Evolutionary conservation across 2,329 filamentous ascomycete species (phyloP), one percentile per base, ranked within the genome.

Genomic region (Aspergillus clavatus): DNA sequence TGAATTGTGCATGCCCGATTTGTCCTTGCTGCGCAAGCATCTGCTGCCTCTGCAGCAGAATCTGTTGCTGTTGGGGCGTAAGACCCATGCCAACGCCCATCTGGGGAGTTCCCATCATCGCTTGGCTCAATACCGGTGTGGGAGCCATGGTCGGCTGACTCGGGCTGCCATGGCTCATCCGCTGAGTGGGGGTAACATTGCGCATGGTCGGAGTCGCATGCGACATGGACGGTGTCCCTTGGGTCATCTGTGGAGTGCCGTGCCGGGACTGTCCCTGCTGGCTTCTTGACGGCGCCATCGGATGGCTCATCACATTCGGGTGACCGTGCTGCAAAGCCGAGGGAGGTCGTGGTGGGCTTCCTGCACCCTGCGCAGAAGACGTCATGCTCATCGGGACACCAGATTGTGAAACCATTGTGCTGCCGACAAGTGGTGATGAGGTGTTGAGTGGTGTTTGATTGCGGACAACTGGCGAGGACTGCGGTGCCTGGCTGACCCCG

Each of bases 181-280:
- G 65, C 53, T 73, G 70, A 10, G 65, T 71, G 4, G 72, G 72
- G 8, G 72, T 74, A 5, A 66, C 69, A 50, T 74, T 72, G 42
- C 70, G 66, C 63, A 75, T 70, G 6, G 72, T 63, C 4, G 72
- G 72, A 3, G 72, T 75, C 18, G 71, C 68, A 46, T 74, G 71
- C 16, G 66, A 66, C 61, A 72, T 67, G 18, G 68, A 68, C 7
- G 72, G 71, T 2, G 72, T 74, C 31, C 70, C 67, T 39, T 73
- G 69, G 6, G 66, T 60, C 61, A 75, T 71, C 48, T 73, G 71
- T 4, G 72, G 72, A 14, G 72, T 75, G 8, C 72, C 71, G 46
- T 75, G 67, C 43, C 70, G 67, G 47, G 72, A 74, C 16, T 65
- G 68, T 23, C 70, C 70, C 60, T 73, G 70, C 40, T 72, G 69